phyloP scores from a whole-genome alignment of 2,329 filamentous ascomycete species.

The Chaetomium sp. region DNA sequence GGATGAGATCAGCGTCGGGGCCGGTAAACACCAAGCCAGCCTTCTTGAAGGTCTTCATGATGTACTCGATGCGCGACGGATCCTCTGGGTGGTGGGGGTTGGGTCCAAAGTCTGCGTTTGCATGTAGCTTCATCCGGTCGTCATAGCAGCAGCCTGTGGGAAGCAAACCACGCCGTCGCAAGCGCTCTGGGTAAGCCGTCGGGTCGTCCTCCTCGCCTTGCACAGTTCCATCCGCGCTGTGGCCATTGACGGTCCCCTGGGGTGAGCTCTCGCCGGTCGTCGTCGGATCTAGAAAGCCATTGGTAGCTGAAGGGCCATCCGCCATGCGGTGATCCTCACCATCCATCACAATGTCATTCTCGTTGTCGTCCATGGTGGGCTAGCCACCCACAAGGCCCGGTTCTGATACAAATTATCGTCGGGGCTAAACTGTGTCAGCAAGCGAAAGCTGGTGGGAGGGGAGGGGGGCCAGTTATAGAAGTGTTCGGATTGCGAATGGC shows the following conservation, averaged over 20 bases:
- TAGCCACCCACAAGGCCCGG: neutral
- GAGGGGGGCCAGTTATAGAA: too few species aligned
- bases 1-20: constrained; percentile 46
- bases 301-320: constrained; percentile 34
- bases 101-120: constrained; percentile 68
- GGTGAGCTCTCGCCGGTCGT: constrained; percentile 26
- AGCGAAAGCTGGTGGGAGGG: neutral
- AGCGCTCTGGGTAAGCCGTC: constrained; percentile 27
- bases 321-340: constrained; percentile 36
- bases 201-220: constrained; percentile 32
- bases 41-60: constrained; percentile 81
- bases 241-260: constrained; percentile 16
- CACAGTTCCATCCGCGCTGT: constrained; percentile 27
- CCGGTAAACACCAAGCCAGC: constrained; percentile 68
- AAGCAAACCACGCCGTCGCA: constrained; percentile 44
- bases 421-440: neutral
- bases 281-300: constrained; percentile 31
- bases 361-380: constrained; percentile 22
- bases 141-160: constrained; percentile 84
- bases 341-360: constrained; percentile 33
- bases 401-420: neutral
- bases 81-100: constrained; percentile 89
- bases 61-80: constrained; percentile 83
- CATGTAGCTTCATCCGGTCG: constrained; percentile 90
- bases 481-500: too few species aligned